Conservation (phyloP, 257 asterid species). For the Solanum piurae region DNA sequence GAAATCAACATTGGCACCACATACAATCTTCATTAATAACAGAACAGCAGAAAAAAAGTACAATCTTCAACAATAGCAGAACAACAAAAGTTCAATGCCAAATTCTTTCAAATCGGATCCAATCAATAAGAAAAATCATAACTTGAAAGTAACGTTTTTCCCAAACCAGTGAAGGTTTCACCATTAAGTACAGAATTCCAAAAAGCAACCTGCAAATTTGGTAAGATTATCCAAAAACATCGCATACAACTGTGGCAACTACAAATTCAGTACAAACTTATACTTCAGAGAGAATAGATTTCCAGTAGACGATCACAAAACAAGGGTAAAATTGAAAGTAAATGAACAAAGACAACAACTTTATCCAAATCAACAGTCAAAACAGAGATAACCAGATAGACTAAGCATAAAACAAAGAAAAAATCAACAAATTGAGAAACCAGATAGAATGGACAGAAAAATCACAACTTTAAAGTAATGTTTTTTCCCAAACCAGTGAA, state of each 20-base stretch:
- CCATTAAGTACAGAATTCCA: not conserved
- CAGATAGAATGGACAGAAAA: not conserved
- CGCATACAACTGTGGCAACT: not conserved
- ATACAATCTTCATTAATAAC: not conserved
- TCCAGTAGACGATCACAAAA: not conserved
- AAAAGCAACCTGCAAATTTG: not conserved
- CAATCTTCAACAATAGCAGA: not conserved
- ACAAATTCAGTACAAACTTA: not conserved
- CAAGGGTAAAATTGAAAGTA: not conserved
- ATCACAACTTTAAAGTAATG: not conserved
- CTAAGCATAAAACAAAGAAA: not conserved
- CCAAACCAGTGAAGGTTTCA: not conserved
- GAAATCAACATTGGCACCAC: not conserved
- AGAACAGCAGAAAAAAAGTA: not conserved
- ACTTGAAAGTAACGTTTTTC: not conserved
- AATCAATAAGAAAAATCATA: not conserved
- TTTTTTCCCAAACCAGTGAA: not conserved
- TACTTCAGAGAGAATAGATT: not conserved
- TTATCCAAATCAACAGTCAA: not conserved
- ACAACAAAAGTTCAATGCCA: not conserved
- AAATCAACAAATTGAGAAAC: not conserved
- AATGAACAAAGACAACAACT: not conserved
- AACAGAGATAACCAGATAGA: not conserved
- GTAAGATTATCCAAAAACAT: not conserved
- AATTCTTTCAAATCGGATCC: not conserved